Evolutionary conservation across 306 rosid genomes (phyloP).

Genomic region (Vicia sativa): DNA sequence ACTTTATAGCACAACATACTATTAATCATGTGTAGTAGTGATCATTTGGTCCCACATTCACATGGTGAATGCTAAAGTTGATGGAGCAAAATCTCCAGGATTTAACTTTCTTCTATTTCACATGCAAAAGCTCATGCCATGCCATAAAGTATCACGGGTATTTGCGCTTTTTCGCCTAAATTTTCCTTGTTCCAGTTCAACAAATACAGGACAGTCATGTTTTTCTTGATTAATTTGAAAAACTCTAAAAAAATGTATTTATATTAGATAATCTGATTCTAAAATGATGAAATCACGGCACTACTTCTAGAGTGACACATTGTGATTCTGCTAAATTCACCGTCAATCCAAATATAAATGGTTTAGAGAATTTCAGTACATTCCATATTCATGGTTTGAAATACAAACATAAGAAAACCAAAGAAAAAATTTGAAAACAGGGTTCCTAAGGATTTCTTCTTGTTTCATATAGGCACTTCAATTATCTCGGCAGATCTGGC

Average conservation of each 20-base stretch:
- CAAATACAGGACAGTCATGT: neutral
- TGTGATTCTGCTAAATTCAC: neutral
- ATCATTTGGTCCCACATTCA: slow-evolving; percentile 57
- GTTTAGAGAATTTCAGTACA: neutral
- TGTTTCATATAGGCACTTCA: slow-evolving; percentile 77
- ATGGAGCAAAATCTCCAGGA: slow-evolving; percentile 26
- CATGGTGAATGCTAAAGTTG: slow-evolving; percentile 47
- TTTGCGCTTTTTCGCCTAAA: slow-evolving; percentile 13
- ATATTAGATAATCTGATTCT: neutral
- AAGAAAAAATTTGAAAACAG: slow-evolving; percentile 19
- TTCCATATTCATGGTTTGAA: slow-evolving; percentile 7
- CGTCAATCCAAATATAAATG: no score
- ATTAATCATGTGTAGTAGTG: slow-evolving; percentile 43
- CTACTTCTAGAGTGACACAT: no score
- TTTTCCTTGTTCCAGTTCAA: slow-evolving; percentile 18
- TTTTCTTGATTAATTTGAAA: slow-evolving; percentile 15
- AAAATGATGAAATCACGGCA: no score
- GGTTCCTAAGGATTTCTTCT: slow-evolving; percentile 22
- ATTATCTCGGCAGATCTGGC: slow-evolving; percentile 80
- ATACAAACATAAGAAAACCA: neutral
- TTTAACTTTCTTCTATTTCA: slow-evolving; percentile 42
- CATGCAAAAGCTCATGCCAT: slow-evolving; percentile 31
- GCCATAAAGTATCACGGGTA: slow-evolving; percentile 22
- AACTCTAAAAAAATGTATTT: neutral
- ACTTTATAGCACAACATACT: slow-evolving; percentile 30